Conservation (phyloP, 2,329 filamentous ascomycete species). For the Fusarium globosum region DNA sequence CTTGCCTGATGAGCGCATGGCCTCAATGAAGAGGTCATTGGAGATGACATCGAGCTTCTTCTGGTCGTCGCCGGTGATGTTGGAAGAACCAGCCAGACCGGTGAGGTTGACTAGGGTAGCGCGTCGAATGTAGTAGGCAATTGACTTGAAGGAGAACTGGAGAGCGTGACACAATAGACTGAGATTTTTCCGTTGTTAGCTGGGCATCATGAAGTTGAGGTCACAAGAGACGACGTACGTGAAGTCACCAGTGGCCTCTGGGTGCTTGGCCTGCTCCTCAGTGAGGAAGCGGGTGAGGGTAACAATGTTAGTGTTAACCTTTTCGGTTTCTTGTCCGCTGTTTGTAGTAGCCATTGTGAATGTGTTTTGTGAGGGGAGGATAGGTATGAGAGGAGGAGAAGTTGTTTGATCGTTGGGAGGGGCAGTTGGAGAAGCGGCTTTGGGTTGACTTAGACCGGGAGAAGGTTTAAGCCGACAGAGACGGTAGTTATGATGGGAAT, state of each 20-base stretch:
- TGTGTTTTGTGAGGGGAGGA: conserved; percentile 27
- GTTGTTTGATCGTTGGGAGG: conserved; percentile 26
- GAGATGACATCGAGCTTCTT: conserved; percentile 99
- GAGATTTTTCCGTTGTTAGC: conserved; percentile 18
- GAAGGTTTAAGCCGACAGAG: conserved; percentile 30
- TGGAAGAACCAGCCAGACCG: conserved; percentile 92
- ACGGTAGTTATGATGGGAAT: conserved; percentile 23
- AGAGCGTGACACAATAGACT: conserved; percentile 97
- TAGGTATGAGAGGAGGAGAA: conserved; percentile 24
- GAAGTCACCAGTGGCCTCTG: conserved; percentile 97
- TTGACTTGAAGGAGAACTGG: conserved; percentile 99
- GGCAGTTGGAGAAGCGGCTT: conserved; percentile 22
- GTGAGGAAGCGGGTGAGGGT: conserved; percentile 96
- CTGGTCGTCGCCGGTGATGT: conserved; percentile 96
- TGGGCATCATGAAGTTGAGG: conserved; percentile 13
- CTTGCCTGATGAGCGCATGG: conserved; percentile 92
- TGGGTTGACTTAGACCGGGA: conserved; percentile 22
- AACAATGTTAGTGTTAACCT: conserved; percentile 95
- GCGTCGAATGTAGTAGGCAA: conserved; percentile 98
- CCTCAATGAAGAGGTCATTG: conserved; percentile 96
- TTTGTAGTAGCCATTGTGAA: conserved; percentile 51
- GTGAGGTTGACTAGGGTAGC: conserved; percentile 95
- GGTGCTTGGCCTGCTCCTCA: conserved; percentile 93
- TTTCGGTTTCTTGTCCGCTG: conserved; percentile 70
- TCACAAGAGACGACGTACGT: conserved; percentile 68